Conservation (phyloP, 78 protist genomes). For the Neovahlkampfia damariscottae region DNA sequence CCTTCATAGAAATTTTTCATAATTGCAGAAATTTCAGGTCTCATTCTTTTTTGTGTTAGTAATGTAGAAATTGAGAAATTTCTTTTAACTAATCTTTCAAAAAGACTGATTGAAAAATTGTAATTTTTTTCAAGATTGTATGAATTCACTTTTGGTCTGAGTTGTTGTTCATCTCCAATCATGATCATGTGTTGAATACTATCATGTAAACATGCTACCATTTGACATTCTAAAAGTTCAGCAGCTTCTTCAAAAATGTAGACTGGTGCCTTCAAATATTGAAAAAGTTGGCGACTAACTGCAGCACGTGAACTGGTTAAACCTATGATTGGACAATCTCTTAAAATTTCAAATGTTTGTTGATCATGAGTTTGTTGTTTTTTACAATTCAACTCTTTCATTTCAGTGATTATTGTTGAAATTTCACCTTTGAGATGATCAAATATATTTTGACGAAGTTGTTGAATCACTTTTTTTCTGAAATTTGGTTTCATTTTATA, state of each 20-base stretch:
- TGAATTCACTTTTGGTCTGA: conserved; percentile 47
- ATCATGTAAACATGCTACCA: conserved; percentile 33
- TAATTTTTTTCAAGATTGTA: conserved; percentile 11
- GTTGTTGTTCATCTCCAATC: conserved; percentile 85
- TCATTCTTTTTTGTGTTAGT: conserved; percentile 67
- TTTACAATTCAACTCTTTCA: too few species aligned
- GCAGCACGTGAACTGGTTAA: too few species aligned
- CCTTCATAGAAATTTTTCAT: neutral
- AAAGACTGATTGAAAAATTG: conserved; percentile 44
- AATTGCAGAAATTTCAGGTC: conserved; percentile 49
- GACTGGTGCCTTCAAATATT: neutral
- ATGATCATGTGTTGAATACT: conserved; percentile 44
- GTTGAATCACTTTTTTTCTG: too few species aligned
- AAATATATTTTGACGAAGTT: too few species aligned
- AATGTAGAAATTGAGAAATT: conserved; percentile 6
- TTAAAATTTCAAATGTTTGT: too few species aligned
- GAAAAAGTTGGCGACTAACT: too few species aligned
- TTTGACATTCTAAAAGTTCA: conserved; percentile 66
- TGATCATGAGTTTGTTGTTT: too few species aligned
- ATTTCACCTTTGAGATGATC: too few species aligned
- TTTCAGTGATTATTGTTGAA: too few species aligned
- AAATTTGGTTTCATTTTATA: too few species aligned
- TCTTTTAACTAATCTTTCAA: conserved; percentile 51
- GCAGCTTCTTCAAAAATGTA: conserved; percentile 57
- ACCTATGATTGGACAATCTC: too few species aligned